Conservation (phyloP, 140 eudicot genomes). For the Senecio squalidus region DNA sequence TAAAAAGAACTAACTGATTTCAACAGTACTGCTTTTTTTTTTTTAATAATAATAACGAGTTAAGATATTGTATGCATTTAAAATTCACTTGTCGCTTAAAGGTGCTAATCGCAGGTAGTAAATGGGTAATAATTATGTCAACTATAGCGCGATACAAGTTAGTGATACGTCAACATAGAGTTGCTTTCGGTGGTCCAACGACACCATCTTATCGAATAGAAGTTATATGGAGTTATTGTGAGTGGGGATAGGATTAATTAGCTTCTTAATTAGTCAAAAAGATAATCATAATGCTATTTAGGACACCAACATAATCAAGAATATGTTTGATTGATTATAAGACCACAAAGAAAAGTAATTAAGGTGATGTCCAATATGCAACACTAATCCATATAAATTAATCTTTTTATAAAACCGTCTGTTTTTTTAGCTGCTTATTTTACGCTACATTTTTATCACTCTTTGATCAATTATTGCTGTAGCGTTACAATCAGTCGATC, state of each 20-base stretch:
- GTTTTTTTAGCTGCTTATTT: too few relatives aligned
- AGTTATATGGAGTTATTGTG: slow-evolving; percentile 1
- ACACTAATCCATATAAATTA: too few relatives aligned
- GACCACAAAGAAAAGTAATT: neutral
- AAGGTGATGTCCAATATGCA: too few relatives aligned
- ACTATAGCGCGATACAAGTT: slow-evolving; percentile 3
- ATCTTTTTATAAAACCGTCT: too few relatives aligned
- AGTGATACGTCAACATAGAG: slow-evolving; percentile 14
- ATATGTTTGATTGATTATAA: slow-evolving; percentile 4
- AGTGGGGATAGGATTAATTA: slow-evolving; percentile 11
- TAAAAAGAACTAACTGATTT: too few relatives aligned
- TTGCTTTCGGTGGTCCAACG: slow-evolving; percentile 32
- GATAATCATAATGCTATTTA: slow-evolving; percentile 20
- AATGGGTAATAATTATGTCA: slow-evolving; percentile 20
- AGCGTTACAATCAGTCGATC: too few relatives aligned
- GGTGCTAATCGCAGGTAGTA: slow-evolving; percentile 8
- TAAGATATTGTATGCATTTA: too few relatives aligned
- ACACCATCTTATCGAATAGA: slow-evolving; percentile 17
- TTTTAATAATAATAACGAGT: too few relatives aligned
- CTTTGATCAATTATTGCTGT: too few relatives aligned
- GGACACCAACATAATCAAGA: slow-evolving; percentile 9
- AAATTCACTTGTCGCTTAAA: too few relatives aligned
- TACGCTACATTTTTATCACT: too few relatives aligned
- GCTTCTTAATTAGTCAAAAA: slow-evolving; percentile 26
- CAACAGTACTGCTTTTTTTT: too few relatives aligned